phyloP scores from a whole-genome alignment of 345 rosid species.

The Lenwebbia sp. region DNA sequence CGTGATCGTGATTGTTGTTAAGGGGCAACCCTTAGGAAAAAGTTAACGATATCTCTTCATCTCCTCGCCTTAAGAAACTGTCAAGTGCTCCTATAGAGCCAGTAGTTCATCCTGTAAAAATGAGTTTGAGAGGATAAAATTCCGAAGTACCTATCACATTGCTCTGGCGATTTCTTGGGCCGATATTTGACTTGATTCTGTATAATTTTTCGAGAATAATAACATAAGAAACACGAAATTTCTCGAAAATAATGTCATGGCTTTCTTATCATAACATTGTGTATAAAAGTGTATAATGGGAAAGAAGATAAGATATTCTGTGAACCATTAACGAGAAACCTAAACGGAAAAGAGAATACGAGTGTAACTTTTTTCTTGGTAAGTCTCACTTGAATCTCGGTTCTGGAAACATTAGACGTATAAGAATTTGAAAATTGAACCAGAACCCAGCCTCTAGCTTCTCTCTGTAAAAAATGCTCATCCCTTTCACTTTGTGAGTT shows the following conservation, averaged over 20 bases:
- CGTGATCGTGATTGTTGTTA: neutral
- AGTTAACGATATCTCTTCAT: neutral
- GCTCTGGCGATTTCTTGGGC: too few species aligned
- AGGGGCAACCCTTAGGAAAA: neutral
- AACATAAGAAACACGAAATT: too few species aligned
- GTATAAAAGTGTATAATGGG: neutral
- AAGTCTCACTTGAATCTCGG: neutral
- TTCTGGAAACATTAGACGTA: neutral
- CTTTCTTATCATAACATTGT: neutral
- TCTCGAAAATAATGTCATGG: neutral
- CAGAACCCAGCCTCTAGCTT: neutral
- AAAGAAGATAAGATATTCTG: too few species aligned
- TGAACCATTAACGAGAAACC: too few species aligned
- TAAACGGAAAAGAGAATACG: neutral
- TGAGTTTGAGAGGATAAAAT: too few species aligned
- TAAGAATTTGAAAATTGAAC: neutral
- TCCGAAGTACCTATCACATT: too few species aligned
- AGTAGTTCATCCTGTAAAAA: too few species aligned
- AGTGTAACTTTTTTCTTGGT: neutral
- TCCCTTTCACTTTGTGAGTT: neutral
- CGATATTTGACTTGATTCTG: too few species aligned
- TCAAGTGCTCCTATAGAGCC: neutral
- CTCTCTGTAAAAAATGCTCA: neutral
- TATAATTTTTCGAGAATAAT: too few species aligned
- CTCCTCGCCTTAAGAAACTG: neutral